Conservation (phyloP, 73 alveolate genomes). For the Symbiodinium pilosum region DNA sequence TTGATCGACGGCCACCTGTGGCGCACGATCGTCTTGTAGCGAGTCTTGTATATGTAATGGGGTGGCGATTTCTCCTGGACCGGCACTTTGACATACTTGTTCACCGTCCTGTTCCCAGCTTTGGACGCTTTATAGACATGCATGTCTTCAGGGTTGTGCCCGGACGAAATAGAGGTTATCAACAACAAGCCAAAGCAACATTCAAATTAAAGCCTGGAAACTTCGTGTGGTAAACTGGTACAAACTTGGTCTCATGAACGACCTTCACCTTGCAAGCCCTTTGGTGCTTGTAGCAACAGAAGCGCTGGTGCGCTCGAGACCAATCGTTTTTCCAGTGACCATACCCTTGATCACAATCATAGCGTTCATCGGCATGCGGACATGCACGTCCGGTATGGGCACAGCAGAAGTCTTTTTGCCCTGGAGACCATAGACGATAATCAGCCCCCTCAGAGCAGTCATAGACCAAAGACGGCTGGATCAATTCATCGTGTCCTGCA, state of each 20-base stretch:
- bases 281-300: not conserved
- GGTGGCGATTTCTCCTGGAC: too few relatives aligned
- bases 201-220: too few relatives aligned
- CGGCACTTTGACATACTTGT: not conserved
- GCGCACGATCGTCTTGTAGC: not conserved
- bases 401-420: not conserved
- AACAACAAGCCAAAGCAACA: too few relatives aligned
- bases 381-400: not conserved
- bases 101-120: constrained; percentile 1
- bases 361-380: not conserved
- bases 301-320: not conserved
- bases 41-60: not conserved
- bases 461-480: not conserved
- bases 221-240: not conserved
- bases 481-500: not conserved
- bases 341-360: not conserved
- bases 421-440: not conserved
- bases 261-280: not conserved
- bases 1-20: too few relatives aligned
- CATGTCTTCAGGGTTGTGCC: not conserved
- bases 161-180: too few relatives aligned
- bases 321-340: not conserved
- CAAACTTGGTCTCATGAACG: not conserved
- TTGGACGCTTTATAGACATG: not conserved
- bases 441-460: not conserved